Percentiles rank a stretch among this genome's conserved stretches.
Evolutionary conservation across 768 basidiomycete genomes (phyloP).

Genomic region (Russula sp.): DNA sequence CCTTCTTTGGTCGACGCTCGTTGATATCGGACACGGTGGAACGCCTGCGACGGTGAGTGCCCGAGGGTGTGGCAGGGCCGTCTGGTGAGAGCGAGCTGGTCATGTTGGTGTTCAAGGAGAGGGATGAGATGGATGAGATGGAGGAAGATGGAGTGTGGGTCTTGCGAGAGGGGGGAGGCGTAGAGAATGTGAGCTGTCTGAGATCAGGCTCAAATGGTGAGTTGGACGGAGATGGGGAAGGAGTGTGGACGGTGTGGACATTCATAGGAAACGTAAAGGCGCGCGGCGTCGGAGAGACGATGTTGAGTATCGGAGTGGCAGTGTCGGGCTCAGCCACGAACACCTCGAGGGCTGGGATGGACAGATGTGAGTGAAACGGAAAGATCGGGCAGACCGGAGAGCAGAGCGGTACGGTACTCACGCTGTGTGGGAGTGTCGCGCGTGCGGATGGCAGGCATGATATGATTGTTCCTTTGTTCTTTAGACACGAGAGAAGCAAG

Average conservation of each 20-base stretch:
- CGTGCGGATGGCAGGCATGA: constrained; percentile 74
- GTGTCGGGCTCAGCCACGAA: constrained; percentile 48
- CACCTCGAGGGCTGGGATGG: constrained; percentile 61
- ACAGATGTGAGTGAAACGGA: constrained; percentile 5
- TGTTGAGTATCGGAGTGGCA: constrained; percentile 47
- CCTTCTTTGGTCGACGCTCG: constrained; percentile 44
- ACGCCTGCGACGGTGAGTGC: constrained; percentile 29
- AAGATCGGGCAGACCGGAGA: neutral
- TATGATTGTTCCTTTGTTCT: constrained; percentile 29
- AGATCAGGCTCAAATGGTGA: constrained; percentile 74
- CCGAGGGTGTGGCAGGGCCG: constrained; percentile 19
- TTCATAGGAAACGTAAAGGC: constrained; percentile 54
- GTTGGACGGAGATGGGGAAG: constrained; percentile 56
- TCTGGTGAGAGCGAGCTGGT: constrained; percentile 25
- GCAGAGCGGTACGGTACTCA: constrained; percentile 26
- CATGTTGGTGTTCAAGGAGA: constrained; percentile 28
- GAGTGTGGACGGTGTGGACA: constrained; percentile 26
- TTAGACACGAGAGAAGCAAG: constrained; percentile 5
- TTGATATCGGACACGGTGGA: constrained; percentile 31
- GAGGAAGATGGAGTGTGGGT: constrained; percentile 38
- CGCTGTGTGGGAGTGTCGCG: constrained; percentile 59
- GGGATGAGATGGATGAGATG: constrained; percentile 34
- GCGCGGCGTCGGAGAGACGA: constrained; percentile 61
- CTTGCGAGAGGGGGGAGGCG: constrained; percentile 32
- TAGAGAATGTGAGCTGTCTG: constrained; percentile 37